A percentile compares a stretch with the other conserved stretches of the same genome.
Conservation (phyloP, 2,329 filamentous ascomycete genomes). For the Herpotrichia juniperi region DNA sequence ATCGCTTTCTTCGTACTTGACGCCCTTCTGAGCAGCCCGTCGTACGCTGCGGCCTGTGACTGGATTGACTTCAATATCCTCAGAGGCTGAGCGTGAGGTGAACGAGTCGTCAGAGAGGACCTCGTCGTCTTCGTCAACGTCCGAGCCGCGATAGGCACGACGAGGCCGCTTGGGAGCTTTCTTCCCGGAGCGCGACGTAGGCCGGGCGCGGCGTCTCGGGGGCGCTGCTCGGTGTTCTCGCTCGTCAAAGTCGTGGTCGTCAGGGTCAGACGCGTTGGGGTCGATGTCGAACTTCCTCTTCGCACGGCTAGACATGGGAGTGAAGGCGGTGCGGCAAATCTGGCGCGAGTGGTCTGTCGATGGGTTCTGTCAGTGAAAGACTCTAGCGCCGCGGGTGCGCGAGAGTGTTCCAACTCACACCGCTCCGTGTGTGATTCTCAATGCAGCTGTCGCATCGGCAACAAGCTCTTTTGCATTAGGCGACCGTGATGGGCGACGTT, state of each 20-base stretch:
- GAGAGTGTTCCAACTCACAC: constrained; percentile 29
- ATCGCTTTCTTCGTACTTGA: constrained; percentile 63
- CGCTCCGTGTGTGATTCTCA: constrained; percentile 20
- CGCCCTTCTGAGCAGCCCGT: constrained; percentile 59
- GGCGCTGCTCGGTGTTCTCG: constrained; percentile 34
- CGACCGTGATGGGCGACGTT: constrained; percentile 19
- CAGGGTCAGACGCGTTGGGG: constrained; percentile 46
- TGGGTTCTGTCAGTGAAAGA: constrained; percentile 23
- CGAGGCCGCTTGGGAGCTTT: constrained; percentile 41
- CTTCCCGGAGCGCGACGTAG: constrained; percentile 34
- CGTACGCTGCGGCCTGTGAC: constrained; percentile 61
- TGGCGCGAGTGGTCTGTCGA: constrained; percentile 22
- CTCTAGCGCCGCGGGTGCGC: background rate
- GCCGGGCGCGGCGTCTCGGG: constrained; percentile 35
- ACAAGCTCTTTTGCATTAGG: constrained; percentile 26
- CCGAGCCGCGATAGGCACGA: constrained; percentile 40
- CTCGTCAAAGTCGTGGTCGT: constrained; percentile 47
- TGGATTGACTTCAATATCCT: constrained; percentile 61
- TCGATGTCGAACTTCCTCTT: constrained; percentile 50
- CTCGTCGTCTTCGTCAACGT: constrained; percentile 54
- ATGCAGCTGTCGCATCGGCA: constrained; percentile 30
- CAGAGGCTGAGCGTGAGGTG: constrained; percentile 46
- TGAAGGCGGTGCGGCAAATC: constrained; percentile 19
- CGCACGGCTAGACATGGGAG: constrained; percentile 42
- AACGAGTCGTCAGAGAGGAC: constrained; percentile 54